Evolutionary conservation across 257 asterid species (phyloP).

Genomic region (Fraxinus americana): DNA sequence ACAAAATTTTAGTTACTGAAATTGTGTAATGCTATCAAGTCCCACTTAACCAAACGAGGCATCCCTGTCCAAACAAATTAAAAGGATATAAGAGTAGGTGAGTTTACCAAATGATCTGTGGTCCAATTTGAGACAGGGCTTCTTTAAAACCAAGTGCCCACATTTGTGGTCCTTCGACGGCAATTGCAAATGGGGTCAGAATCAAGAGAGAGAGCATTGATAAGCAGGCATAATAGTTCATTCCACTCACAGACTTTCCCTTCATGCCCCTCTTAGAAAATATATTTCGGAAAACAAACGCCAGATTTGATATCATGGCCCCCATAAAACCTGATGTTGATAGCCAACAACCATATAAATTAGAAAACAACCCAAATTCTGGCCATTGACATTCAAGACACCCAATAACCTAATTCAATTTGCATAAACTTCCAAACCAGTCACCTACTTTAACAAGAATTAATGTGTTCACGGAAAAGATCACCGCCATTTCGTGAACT

Average conservation of each 20-base stretch:
- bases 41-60: neutral
- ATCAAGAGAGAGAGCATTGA: conserved; percentile 79
- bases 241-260: conserved; percentile 93
- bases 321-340: conserved; percentile 90
- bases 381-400: conserved; percentile 17
- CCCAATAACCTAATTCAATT: neutral
- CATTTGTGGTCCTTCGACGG: conserved; percentile 97
- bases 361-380: conserved; percentile 29
- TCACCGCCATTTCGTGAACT: neutral
- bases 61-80: conserved; percentile 17
- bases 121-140: conserved; percentile 75
- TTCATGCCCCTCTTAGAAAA: conserved; percentile 98
- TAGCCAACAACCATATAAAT: conserved; percentile 46
- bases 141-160: conserved; percentile 80
- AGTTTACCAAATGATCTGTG: conserved; percentile 82
- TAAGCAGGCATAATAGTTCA: conserved; percentile 95
- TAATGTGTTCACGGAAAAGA: conserved; percentile 16
- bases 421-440: conserved; percentile 17
- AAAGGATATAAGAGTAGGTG: conserved; percentile 25
- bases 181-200: conserved; percentile 93
- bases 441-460: conserved; percentile 30
- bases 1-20: neutral
- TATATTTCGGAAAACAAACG: conserved; percentile 94
- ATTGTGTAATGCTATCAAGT: no score
- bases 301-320: conserved; percentile 97